Base-by-base conservation (phyloP, 305 asterid genomes). In the Fraxinus velutina region DNA sequence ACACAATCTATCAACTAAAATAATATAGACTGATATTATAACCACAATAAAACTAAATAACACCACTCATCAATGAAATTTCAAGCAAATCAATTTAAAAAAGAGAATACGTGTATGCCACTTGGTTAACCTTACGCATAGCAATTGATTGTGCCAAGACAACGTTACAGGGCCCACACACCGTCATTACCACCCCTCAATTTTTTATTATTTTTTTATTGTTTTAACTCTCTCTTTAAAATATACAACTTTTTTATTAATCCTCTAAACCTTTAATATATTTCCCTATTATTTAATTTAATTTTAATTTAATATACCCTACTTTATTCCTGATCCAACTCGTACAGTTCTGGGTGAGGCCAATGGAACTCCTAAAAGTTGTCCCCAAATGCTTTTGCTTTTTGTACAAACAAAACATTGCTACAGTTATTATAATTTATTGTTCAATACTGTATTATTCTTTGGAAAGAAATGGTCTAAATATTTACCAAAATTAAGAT, bases 41-140 rank as follows among this genome's bases (percentile, higher is more conserved):
- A 36, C 10, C 10, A 36, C 42, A 7, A 1, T 36, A 1, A 6
- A 36, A 36, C 7, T 1, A 36, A 36, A 37, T 37, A 37, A 8
- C 13, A 37, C 9, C 2, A 37, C 47, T 39, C 2, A 1, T 37
- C 55, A 13, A 13, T 3, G 55, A 12, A 44, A 44, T 44, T 44
- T 44, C 55, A 44, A 50, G 62, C 22, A n/a, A 78, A 73, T 29
- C 15, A 73, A 72, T 78, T n/a, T 27, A 73, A 73, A 47, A 15
- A 36, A 39, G 79, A 22, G 60, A 78, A 86, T 84, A 80, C 84
- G 83, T 82, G 77, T 68, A 79, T 71, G 84, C 82, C 80, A 75
- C 82, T 60, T 79, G 4, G 47, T 64, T 1, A 27, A 13, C 80
- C 72, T 74, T 3, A 36, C 47, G 77, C 74, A 68, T 24, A 27